Evolutionary conservation across 768 basidiomycete genomes (phyloP), one percentile per base, ranked within the genome.

Genomic region (Trametes gibbosa): DNA sequence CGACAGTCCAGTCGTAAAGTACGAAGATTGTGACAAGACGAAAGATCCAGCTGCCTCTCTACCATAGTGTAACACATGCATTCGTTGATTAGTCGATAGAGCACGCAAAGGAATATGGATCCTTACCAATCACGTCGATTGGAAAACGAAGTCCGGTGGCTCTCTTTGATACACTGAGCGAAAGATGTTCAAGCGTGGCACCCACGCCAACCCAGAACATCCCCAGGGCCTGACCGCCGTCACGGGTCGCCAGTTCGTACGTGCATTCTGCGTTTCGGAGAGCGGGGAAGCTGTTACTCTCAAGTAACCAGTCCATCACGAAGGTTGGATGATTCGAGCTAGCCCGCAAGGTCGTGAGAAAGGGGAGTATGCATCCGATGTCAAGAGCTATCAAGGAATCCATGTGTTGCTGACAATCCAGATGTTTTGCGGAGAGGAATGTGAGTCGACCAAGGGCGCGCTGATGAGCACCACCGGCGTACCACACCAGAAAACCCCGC

Each of bases 1-100:
- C 55, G 50, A 23, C 54, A 63, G 40, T 66, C 56, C 16, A 66
- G 8, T 13, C 56, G 57, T 3, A 66, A 45, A 10, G 46, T 46
- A 4, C 54, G 62, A 32, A 66, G 59, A 6, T 32, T 43, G 9
- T 29, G 25, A 23, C 59, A 63, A 5, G 27, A 25, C 7, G 59
- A 57, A 16, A 66, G 55, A 25, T 58, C 53, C 9, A 66, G 54
- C 14, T 57, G 53, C 13, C 21, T 34, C n/a, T 58, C 59, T 51
- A 42, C 9, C 9, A 27, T 19, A 6, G 4, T 8, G 7, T 25
- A 2, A 43, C n/a, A n/a, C n/a, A n/a, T n/a, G n/a, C n/a, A n/a
- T n/a, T n/a, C n/a, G n/a, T n/a, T n/a, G n/a, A n/a, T n/a, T n/a
- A n/a, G n/a, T n/a, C n/a, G n/a, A n/a, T n/a, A n/a, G n/a, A n/a